Evolutionary conservation across 179 eudicot species (phyloP).

Genomic region (Beta corolliflora): DNA sequence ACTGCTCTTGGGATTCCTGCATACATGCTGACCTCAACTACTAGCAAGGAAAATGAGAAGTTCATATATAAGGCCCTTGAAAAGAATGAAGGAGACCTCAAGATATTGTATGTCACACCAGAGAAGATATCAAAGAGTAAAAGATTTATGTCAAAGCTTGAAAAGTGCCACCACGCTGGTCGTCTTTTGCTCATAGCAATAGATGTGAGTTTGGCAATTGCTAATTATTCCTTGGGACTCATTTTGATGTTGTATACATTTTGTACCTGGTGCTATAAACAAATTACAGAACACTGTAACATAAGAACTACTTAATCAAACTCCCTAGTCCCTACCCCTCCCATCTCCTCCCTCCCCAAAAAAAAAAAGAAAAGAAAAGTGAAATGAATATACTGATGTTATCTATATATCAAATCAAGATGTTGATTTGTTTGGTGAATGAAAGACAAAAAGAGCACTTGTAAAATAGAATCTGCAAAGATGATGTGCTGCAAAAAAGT

Average conservation of each 20-base stretch:
- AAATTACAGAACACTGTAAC: no score
- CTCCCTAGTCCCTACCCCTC: background rate
- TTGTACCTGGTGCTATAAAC: background rate
- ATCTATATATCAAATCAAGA: background rate
- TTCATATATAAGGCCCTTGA: conserved; percentile 89
- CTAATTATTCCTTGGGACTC: conserved; percentile 1
- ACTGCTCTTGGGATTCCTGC: conserved; percentile 91
- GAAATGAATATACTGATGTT: background rate
- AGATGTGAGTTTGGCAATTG: conserved; percentile 62
- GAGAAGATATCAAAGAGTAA: conserved; percentile 99
- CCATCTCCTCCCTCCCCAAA: background rate
- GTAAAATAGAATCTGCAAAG: background rate
- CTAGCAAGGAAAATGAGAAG: conserved; percentile 81
- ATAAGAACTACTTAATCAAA: background rate
- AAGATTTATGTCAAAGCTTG: conserved; percentile 98
- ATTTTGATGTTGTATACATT: conserved; percentile 3
- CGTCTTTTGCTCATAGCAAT: conserved; percentile 90
- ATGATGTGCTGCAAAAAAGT: background rate
- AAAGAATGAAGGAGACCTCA: conserved; percentile 89
- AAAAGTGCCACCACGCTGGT: conserved; percentile 93
- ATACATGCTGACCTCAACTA: conserved; percentile 89
- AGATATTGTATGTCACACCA: conserved; percentile 91
- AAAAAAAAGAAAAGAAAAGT: background rate
- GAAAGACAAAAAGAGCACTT: background rate
- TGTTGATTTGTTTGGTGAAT: background rate